Percentiles rank a stretch among this genome's conserved stretches.
Evolutionary conservation across 23 red algal species (phyloP).

Genomic region (Gracilariopsis chorda): DNA sequence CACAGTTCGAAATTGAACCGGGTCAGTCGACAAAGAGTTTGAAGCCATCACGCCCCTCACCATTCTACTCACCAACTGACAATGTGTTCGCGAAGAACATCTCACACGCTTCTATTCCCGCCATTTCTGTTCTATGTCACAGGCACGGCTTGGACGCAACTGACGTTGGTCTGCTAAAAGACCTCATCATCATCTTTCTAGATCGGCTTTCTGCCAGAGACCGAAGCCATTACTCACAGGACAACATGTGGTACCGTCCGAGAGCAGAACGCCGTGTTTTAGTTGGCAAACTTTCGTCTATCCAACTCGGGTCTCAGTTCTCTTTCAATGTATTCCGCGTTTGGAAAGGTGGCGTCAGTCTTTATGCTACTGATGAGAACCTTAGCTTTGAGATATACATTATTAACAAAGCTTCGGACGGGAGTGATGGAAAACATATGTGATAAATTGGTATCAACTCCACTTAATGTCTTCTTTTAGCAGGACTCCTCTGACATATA

Average conservation of each 20-base stretch:
- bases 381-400: not conserved
- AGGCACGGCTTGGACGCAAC: not conserved
- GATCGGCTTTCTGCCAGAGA: not conserved
- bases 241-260: not conserved
- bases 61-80: not conserved
- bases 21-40: not conserved
- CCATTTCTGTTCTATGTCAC: not conserved
- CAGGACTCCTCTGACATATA: not conserved
- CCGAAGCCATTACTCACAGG: no score
- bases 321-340: not conserved
- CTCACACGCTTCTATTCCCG: not conserved
- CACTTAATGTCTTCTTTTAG: not conserved
- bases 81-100: not conserved
- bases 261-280: not conserved
- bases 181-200: not conserved
- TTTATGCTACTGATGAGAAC: constrained; percentile 41
- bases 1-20: no score
- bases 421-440: not conserved
- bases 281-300: not conserved
- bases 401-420: not conserved
- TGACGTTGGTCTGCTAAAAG: not conserved
- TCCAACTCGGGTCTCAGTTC: constrained; percentile 7
- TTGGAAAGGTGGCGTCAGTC: constrained; percentile 31
- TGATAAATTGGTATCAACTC: not conserved
- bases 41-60: no score